These are phyloP conservation scores for Lactarius hatsudake DNA, from an alignment of 768 basidiomycete species.

Conservation along the genomic window DNA sequence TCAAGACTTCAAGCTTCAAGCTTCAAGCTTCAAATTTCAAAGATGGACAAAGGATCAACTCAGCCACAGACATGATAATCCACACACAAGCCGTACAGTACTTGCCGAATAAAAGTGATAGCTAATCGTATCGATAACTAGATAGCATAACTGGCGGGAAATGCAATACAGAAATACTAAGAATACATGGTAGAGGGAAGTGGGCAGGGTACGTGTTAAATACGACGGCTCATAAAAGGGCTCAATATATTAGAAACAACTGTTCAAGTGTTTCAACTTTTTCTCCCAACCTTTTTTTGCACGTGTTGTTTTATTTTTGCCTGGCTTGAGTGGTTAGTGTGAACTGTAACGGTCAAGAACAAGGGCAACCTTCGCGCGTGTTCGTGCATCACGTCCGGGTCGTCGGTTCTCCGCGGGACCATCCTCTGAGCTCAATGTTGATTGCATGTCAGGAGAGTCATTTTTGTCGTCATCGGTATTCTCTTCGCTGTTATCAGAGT, in stretches of 20 bases:
- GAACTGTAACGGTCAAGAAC: not conserved
- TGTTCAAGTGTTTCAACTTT: not conserved
- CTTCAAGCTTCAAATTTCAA: not conserved
- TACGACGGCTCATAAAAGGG: not conserved
- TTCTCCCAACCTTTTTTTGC: slow-evolving; percentile 26
- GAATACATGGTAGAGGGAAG: slow-evolving; percentile 4
- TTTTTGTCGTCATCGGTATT: slow-evolving; percentile 23
- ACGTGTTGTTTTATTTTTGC: slow-evolving; percentile 35
- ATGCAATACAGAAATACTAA: slow-evolving; percentile 2
- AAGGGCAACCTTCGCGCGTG: slow-evolving; percentile 35
- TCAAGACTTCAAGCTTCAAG: no score
- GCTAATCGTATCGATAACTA: not conserved
- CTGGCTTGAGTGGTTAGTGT: slow-evolving; percentile 14
- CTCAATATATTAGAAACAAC: not conserved
- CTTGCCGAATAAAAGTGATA: not conserved
- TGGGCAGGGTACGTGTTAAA: not conserved
- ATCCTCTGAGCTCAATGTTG: slow-evolving; percentile 23
- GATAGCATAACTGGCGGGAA: slow-evolving; percentile 8
- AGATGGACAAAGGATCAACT: not conserved
- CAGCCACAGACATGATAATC: not conserved
- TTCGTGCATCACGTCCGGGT: slow-evolving; percentile 35
- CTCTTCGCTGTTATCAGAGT: slow-evolving; percentile 27
- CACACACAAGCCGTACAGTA: not conserved
- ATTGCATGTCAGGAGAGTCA: slow-evolving; percentile 19
- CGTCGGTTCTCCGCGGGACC: slow-evolving; percentile 28